Conservation (phyloP, 345 rosid genomes). For the Aegle marmelos region DNA sequence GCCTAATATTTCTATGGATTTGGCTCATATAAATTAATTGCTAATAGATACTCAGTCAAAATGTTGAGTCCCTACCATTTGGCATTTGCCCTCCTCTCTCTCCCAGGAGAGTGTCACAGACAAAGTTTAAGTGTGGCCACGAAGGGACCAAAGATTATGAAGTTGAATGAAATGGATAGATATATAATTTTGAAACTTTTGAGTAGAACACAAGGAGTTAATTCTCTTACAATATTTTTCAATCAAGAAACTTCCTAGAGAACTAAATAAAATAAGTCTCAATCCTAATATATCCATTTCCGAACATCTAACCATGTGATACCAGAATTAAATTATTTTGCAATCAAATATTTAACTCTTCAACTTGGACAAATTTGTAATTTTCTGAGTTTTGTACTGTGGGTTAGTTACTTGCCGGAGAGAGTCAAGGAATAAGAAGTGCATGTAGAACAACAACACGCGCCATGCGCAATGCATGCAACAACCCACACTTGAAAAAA, state of each 20-base stretch:
- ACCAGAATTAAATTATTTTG: neutral
- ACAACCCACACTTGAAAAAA: slow-evolving; percentile 36
- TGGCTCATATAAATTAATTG: neutral
- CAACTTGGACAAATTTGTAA: neutral
- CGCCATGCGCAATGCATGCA: slow-evolving; percentile 51
- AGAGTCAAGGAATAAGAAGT: slow-evolving; percentile 27
- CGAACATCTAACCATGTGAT: no score
- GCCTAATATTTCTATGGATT: neutral
- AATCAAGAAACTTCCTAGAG: no score
- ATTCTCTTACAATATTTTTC: no score
- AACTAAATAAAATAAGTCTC: no score
- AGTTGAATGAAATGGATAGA: no score
- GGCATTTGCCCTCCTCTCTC: neutral
- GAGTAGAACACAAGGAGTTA: neutral
- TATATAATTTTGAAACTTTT: neutral
- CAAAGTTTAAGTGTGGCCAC: no score
- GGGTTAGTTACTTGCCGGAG: neutral
- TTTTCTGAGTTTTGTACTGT: neutral
- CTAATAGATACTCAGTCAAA: neutral
- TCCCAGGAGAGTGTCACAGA: neutral
- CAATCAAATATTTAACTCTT: no score
- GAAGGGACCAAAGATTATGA: no score
- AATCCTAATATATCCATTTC: no score
- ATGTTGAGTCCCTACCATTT: neutral
- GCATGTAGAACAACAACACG: slow-evolving; percentile 42